Percentiles rank a stretch among this genome's conserved stretches.
phyloP scores from a whole-genome alignment of 2,329 filamentous ascomycete genomes.

The Colletotrichum cereale region DNA sequence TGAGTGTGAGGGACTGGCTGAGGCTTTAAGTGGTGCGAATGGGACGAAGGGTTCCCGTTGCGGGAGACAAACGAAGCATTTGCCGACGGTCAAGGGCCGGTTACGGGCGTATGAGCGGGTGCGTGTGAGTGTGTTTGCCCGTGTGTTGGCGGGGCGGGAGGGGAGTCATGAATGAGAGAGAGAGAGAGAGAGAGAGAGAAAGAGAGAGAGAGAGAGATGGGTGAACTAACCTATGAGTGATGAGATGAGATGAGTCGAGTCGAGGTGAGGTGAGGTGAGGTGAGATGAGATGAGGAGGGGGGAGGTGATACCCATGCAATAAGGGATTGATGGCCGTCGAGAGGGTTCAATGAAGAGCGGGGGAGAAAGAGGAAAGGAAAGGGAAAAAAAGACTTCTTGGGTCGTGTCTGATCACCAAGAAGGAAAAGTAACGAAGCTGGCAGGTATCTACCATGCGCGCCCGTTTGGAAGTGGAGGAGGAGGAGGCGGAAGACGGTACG shows the following conservation, averaged over 20 bases:
- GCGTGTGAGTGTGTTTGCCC: not conserved
- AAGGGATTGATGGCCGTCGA: not conserved
- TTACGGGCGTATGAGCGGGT: conserved; percentile 31
- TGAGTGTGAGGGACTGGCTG: no score
- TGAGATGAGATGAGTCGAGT: not conserved
- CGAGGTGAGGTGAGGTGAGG: not conserved
- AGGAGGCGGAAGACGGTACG: conserved; percentile 13
- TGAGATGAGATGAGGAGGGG: not conserved
- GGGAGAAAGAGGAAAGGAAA: not conserved
- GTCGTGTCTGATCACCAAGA: conserved; percentile 20
- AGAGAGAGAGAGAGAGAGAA: not conserved
- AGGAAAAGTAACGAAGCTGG: conserved; percentile 13
- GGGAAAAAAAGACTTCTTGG: not conserved
- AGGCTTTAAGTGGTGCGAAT: conserved; percentile 7
- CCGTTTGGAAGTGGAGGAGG: conserved; percentile 3
- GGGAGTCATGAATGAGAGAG: not conserved
- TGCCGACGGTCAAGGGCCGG: conserved; percentile 1
- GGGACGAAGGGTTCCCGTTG: conserved; percentile 9
- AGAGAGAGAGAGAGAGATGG: not conserved
- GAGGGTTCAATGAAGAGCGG: not conserved
- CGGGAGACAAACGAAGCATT: not conserved
- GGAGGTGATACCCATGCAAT: not conserved
- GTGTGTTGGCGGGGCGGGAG: not conserved
- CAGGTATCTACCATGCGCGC: not conserved
- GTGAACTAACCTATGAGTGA: not conserved